Evolutionary conservation across 805 yeast species (phyloP).

Genomic region (Huiozyma naganishii): DNA sequence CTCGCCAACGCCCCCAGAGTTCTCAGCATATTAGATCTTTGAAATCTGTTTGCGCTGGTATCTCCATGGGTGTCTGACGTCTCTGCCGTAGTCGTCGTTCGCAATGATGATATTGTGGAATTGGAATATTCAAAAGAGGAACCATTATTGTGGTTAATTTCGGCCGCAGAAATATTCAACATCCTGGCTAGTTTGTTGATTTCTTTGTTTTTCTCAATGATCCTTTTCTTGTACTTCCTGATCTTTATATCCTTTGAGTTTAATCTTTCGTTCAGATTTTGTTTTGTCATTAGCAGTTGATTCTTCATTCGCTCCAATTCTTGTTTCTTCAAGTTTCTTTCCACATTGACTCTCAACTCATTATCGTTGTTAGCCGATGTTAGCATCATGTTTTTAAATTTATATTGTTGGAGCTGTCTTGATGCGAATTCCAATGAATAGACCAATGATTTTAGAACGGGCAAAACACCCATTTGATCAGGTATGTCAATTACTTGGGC

Average conservation of each 20-base stretch:
- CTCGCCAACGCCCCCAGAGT: conserved; percentile 46
- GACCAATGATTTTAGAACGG: conserved; percentile 12
- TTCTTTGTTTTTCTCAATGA: conserved; percentile 35
- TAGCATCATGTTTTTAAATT: conserved; percentile 31
- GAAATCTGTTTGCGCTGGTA: neutral
- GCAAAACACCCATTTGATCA: no score
- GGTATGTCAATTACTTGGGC: neutral
- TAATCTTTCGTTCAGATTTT: conserved; percentile 30
- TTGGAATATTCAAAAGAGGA: conserved; percentile 4
- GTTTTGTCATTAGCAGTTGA: conserved; percentile 25
- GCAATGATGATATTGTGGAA: conserved; percentile 6
- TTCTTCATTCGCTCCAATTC: conserved; percentile 26
- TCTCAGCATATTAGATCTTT: conserved; percentile 28
- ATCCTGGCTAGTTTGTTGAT: conserved; percentile 31
- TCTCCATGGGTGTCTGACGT: neutral
- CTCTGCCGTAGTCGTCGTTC: conserved; percentile 3
- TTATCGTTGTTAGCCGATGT: conserved; percentile 19
- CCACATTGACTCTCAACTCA: conserved; percentile 21
- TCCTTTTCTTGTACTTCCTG: conserved; percentile 34
- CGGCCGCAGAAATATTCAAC: conserved; percentile 17
- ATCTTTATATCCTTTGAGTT: conserved; percentile 34
- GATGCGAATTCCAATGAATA: conserved; percentile 16
- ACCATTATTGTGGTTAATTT: conserved; percentile 5
- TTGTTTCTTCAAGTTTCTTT: conserved; percentile 24
- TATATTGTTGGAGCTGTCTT: conserved; percentile 27